Conservation (phyloP, 1,284 basidiomycete genomes). For the Tremellales sp. region DNA sequence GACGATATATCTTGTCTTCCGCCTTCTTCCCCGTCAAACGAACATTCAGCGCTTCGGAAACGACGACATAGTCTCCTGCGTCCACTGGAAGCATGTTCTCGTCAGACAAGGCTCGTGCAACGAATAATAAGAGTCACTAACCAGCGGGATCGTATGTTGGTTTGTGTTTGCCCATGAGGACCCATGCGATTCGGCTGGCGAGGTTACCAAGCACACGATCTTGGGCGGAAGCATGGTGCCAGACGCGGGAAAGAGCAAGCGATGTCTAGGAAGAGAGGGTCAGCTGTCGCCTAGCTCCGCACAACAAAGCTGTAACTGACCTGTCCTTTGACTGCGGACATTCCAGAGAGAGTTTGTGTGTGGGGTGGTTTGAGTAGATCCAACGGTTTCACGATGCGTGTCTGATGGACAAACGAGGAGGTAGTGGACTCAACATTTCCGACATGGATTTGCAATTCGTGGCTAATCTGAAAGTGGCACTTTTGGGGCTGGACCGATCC, state of each 20-base stretch:
- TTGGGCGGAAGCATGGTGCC: slow-evolving; percentile 92
- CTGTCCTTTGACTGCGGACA: slow-evolving; percentile 32
- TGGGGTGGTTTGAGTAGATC: too few species aligned
- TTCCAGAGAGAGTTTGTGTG: slow-evolving; percentile 3
- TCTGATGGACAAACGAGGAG: too few species aligned
- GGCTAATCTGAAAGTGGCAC: too few species aligned
- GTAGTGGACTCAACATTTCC: too few species aligned
- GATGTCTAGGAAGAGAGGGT: slow-evolving; percentile 62
- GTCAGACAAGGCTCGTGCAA: not conserved
- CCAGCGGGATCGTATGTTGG: slow-evolving; percentile 91
- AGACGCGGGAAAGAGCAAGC: slow-evolving; percentile 85
- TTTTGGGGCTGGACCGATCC: too few species aligned
- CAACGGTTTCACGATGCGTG: too few species aligned
- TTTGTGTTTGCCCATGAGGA: slow-evolving; percentile 99
- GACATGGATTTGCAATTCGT: too few species aligned
- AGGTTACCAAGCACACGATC: slow-evolving; percentile 88
- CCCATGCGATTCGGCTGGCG: slow-evolving; percentile 86
- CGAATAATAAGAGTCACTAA: slow-evolving; percentile 48
- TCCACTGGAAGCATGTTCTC: slow-evolving; percentile 60
- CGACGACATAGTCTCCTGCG: slow-evolving; percentile 95
- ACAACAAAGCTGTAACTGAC: slow-evolving; percentile 13
- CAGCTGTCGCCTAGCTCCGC: not conserved
- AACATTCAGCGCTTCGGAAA: slow-evolving; percentile 82
- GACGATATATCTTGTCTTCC: slow-evolving; percentile 80
- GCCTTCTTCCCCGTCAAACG: slow-evolving; percentile 87